These are phyloP conservation scores for Arachis monticola DNA, from an alignment of 331 rosid genomes.

Conservation along the genomic window DNA sequence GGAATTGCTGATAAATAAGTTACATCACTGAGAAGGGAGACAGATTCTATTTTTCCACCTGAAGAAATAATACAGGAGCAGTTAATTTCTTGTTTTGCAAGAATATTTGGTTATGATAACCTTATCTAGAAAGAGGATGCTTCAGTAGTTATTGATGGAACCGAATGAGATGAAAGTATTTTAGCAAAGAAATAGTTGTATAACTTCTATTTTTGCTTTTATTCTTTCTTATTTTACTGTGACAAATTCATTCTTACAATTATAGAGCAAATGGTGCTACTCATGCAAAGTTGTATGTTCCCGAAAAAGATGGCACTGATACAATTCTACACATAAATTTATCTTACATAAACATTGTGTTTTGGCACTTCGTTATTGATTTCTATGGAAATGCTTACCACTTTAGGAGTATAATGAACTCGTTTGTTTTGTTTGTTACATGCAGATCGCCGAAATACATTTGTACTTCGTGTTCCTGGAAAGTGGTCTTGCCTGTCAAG, in stretches of 20 bases:
- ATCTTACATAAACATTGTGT: neutral
- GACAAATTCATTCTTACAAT: neutral
- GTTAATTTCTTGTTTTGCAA: slow-evolving; percentile 72
- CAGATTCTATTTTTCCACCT: slow-evolving; percentile 50
- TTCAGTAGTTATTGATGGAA: slow-evolving; percentile 42
- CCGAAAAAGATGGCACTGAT: neutral
- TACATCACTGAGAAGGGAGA: slow-evolving; percentile 76
- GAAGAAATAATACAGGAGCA: slow-evolving; percentile 68
- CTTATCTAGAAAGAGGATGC: slow-evolving; percentile 59
- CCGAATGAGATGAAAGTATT: slow-evolving; percentile 42
- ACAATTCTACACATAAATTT: slow-evolving; percentile 1
- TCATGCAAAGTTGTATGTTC: neutral
- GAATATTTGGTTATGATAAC: slow-evolving; percentile 55
- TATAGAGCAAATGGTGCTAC: slow-evolving; percentile 36
- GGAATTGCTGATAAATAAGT: slow-evolving; percentile 76
- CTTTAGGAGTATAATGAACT: slow-evolving; percentile 26
- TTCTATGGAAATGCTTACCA: neutral
- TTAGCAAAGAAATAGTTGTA: slow-evolving; percentile 17
- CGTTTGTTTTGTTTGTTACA: neutral
- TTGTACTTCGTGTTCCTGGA: slow-evolving; percentile 34
- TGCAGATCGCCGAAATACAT: slow-evolving; percentile 7
- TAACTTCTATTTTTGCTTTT: neutral
- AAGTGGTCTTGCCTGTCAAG: slow-evolving; percentile 59
- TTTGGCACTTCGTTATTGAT: neutral
- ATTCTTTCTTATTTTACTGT: slow-evolving; percentile 37